Evolutionary conservation across 2,329 filamentous ascomycete genomes (phyloP).

Genomic region (Alternaria gansuensis): DNA sequence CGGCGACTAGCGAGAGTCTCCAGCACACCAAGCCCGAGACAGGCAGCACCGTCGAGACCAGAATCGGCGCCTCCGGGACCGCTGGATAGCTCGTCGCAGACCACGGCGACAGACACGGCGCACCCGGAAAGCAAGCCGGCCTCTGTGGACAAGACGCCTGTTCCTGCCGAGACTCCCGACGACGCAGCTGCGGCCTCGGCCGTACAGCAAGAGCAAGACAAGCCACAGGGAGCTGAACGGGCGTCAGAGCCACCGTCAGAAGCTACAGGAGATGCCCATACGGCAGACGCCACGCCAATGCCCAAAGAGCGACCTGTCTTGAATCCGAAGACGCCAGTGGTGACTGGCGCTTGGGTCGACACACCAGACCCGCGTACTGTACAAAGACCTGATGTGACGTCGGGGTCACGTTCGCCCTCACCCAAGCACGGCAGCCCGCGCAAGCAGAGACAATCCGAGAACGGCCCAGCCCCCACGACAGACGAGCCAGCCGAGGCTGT

Average conservation of each 20-base stretch:
- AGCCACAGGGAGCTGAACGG: slow-evolving; percentile 13
- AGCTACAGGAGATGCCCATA: slow-evolving; percentile 12
- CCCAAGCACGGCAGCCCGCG: slow-evolving; percentile 30
- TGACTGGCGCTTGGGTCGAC: slow-evolving; percentile 60
- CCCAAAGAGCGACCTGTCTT: slow-evolving; percentile 34
- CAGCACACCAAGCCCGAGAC: slow-evolving; percentile 58
- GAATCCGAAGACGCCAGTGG: slow-evolving; percentile 55
- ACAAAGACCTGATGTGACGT: slow-evolving; percentile 21
- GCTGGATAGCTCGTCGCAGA: slow-evolving; percentile 28
- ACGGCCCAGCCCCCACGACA: slow-evolving; percentile 11
- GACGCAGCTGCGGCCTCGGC: slow-evolving; percentile 14
- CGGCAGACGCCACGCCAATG: slow-evolving; percentile 43
- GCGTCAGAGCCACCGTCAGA: slow-evolving; percentile 12
- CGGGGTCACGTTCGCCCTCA: slow-evolving; percentile 28
- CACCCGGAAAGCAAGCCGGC: slow-evolving; percentile 4
- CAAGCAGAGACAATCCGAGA: slow-evolving; percentile 24
- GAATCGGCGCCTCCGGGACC: slow-evolving; percentile 33
- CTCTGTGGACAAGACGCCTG: slow-evolving; percentile 7
- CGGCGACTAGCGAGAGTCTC: slow-evolving; percentile 57
- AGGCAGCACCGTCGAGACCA: slow-evolving; percentile 31
- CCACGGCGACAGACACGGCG: slow-evolving; percentile 12
- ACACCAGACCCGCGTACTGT: slow-evolving; percentile 52
- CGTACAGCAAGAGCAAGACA: slow-evolving; percentile 16
- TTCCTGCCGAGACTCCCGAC: slow-evolving; percentile 1
- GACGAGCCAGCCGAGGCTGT: slow-evolving; percentile 10